phyloP scores from a whole-genome alignment of 2,329 filamentous ascomycete species.

The Apiospora arundinis region DNA sequence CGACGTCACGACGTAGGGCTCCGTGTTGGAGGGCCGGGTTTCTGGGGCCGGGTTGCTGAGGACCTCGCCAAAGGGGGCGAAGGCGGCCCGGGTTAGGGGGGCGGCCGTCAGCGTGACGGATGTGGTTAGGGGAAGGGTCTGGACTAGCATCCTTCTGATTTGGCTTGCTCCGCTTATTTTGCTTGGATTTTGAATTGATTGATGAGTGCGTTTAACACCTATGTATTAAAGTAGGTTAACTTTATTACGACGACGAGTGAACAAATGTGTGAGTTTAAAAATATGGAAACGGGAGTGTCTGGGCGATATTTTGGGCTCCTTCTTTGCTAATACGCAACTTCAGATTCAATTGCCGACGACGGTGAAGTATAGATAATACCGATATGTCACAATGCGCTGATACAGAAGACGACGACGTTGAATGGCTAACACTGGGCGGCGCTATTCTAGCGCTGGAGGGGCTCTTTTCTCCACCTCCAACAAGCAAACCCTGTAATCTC shows the following conservation, averaged over 20 bases:
- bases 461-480: not conserved
- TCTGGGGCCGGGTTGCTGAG: conserved; percentile 73
- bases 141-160: conserved; percentile 34
- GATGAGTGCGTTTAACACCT: not conserved
- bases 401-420: not conserved
- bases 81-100: conserved; percentile 72
- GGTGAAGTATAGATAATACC: not conserved
- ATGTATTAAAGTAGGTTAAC: no score
- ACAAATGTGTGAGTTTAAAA: not conserved
- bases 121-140: conserved; percentile 31
- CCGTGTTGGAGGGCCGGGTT: conserved; percentile 51
- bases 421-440: not conserved
- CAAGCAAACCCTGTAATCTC: not conserved
- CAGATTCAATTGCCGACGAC: not conserved
- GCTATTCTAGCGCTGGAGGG: conserved; percentile 10
- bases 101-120: conserved; percentile 57
- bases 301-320: not conserved
- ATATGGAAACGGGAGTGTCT: no score
- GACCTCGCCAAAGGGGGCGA: conserved; percentile 83
- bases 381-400: not conserved
- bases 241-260: not conserved
- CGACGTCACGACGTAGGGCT: conserved; percentile 33
- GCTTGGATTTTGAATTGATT: not conserved
- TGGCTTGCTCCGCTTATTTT: not conserved
- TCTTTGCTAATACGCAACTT: not conserved